Conservation (phyloP, 2,329 filamentous ascomycete genomes). For the Kalaharituber pfeilii region DNA sequence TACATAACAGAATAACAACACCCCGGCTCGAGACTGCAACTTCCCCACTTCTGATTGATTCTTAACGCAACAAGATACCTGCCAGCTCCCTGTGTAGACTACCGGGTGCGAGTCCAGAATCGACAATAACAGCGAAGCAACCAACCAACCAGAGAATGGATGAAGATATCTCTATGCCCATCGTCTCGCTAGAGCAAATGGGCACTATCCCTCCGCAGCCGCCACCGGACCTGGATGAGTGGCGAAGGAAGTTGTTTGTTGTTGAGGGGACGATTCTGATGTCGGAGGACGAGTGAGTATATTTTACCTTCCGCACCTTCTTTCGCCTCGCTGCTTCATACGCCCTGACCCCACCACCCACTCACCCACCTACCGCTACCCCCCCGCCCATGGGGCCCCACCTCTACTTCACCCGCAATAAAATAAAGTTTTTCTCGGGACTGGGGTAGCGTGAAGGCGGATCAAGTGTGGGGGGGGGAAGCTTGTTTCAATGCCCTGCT, state of each 20-base stretch:
- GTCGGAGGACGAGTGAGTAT: conserved; percentile 51
- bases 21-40: too few relatives aligned
- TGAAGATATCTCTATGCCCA: neutral
- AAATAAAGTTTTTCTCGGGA: too few relatives aligned
- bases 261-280: conserved; percentile 56
- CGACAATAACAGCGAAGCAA: too few relatives aligned
- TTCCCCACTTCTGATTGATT: neutral
- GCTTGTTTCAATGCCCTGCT: conserved; percentile 10
- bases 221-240: conserved; percentile 50
- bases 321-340: too few relatives aligned
- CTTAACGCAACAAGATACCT: neutral
- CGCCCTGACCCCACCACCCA: too few relatives aligned
- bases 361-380: too few relatives aligned
- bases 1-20: neutral
- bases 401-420: too few relatives aligned
- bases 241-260: conserved; percentile 56
- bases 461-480: conserved; percentile 12
- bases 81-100: too few relatives aligned
- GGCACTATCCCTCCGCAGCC: neutral
- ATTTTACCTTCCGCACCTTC: conserved; percentile 5
- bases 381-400: too few relatives aligned
- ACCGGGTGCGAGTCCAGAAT: too few relatives aligned
- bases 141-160: too few relatives aligned
- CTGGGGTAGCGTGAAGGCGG: too few relatives aligned
- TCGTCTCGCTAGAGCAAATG: neutral